Evolutionary conservation across 768 basidiomycete species (phyloP).

Genomic region (Boletus rubescentipes): DNA sequence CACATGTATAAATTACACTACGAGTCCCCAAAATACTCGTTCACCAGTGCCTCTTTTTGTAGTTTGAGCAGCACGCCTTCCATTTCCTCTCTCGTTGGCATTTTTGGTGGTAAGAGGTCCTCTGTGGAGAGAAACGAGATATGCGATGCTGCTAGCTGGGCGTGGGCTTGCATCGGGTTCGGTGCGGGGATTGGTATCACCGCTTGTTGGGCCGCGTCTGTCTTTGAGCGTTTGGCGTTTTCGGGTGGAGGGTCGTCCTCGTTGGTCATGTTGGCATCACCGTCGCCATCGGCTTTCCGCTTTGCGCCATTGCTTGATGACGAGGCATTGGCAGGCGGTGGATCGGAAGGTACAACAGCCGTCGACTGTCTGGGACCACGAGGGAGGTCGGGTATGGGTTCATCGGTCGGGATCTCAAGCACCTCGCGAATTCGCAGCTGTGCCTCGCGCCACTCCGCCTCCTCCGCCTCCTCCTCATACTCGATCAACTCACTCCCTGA

Average conservation of each 20-base stretch:
- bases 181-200: neutral
- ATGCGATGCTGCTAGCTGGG: slow-evolving; percentile 61
- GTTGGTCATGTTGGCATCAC: slow-evolving; percentile 36
- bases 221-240: slow-evolving; percentile 33
- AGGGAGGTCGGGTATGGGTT: slow-evolving; percentile 52
- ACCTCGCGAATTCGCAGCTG: slow-evolving; percentile 52
- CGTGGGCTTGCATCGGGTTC: slow-evolving; percentile 33
- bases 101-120: slow-evolving; percentile 68
- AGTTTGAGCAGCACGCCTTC: slow-evolving; percentile 70
- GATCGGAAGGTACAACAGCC: slow-evolving; percentile 13
- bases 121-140: slow-evolving; percentile 76
- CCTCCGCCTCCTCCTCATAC: slow-evolving; percentile 70
- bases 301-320: slow-evolving; percentile 39
- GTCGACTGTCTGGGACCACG: slow-evolving; percentile 20
- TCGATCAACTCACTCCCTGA: slow-evolving; percentile 59
- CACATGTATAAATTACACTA: slow-evolving; percentile 14
- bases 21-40: slow-evolving; percentile 67
- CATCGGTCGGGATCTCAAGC: slow-evolving; percentile 52
- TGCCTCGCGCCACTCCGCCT: slow-evolving; percentile 71
- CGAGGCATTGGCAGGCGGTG: slow-evolving; percentile 21
- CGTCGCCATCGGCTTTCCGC: slow-evolving; percentile 54
- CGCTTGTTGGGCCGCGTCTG: slow-evolving; percentile 9
- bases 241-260: slow-evolving; percentile 28
- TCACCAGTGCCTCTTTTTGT: slow-evolving; percentile 77
- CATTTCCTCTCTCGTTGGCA: slow-evolving; percentile 79